Conservation (phyloP, 495 filamentous ascomycete genomes). For the Tuber umbilicatum region DNA sequence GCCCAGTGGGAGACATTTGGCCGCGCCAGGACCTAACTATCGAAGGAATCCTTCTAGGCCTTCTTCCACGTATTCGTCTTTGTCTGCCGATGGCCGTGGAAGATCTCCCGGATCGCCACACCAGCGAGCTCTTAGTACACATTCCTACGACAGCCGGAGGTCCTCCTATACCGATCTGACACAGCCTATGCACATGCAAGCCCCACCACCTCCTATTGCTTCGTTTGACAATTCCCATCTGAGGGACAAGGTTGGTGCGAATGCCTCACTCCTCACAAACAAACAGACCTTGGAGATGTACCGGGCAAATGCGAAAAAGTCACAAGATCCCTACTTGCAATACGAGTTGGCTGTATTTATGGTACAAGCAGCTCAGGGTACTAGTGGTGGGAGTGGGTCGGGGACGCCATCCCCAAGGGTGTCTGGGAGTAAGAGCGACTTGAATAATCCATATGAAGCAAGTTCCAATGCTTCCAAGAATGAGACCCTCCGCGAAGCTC, state of each 20-base stretch:
- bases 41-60: conserved; percentile 29
- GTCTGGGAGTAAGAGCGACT: conserved; percentile 43
- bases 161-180: conserved; percentile 80
- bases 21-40: conserved; percentile 25
- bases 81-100: conserved; percentile 27
- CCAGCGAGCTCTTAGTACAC: conserved; percentile 44
- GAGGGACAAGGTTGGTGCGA: conserved; percentile 69
- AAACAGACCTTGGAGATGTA: conserved; percentile 97
- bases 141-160: conserved; percentile 69
- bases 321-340: conserved; percentile 75
- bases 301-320: conserved; percentile 90
- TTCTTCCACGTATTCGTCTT: conserved; percentile 35
- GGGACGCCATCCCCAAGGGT: conserved; percentile 46
- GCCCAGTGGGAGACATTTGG: conserved; percentile 23
- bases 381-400: conserved; percentile 47
- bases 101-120: conserved; percentile 32
- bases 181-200: conserved; percentile 82
- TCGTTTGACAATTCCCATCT: conserved; percentile 71
- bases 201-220: conserved; percentile 63
- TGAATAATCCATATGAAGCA: conserved; percentile 44
- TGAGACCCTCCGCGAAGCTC: conserved; percentile 78
- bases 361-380: conserved; percentile 66
- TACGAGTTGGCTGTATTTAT: conserved; percentile 96
- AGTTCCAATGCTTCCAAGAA: conserved; percentile 47
- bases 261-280: conserved; percentile 80